Percentiles rank a stretch among this genome's conserved stretches.
Conservation (phyloP, 2,329 filamentous ascomycete species). For the Verticillium dahliae region DNA sequence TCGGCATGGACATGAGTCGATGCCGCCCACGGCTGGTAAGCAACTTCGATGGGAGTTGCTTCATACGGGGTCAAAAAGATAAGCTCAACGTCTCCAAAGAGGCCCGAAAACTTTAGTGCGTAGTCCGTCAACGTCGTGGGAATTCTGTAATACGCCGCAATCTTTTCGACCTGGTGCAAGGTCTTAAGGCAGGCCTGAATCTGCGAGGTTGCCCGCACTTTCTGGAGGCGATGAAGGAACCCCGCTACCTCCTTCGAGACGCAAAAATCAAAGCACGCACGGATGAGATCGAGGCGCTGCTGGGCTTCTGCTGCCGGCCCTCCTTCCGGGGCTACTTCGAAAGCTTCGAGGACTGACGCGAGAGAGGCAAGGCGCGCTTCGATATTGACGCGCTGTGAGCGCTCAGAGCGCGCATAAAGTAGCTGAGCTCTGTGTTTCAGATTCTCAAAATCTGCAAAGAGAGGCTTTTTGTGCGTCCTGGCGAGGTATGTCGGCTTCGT, state of each 20-base stretch:
- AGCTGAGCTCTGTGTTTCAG: constrained; percentile 8
- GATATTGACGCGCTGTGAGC: constrained; percentile 1
- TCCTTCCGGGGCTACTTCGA: not conserved
- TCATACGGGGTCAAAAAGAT: constrained; percentile 9
- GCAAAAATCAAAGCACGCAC: constrained; percentile 7
- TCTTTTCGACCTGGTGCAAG: constrained; percentile 10
- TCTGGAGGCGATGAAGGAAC: constrained; percentile 7
- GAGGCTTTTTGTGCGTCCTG: constrained; percentile 11
- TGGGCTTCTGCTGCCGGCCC: not conserved
- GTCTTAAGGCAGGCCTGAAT: constrained; percentile 12
- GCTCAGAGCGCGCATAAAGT: constrained; percentile 8
- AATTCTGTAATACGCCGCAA: constrained; percentile 11
- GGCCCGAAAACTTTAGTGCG: constrained; percentile 2
- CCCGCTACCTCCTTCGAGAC: constrained; percentile 1
- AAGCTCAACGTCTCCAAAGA: constrained; percentile 5
- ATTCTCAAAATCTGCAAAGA: constrained; percentile 9
- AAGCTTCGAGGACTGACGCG: constrained; percentile 4
- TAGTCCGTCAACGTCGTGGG: constrained; percentile 3
- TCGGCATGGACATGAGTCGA: constrained; percentile 12
- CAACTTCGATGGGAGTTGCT: constrained; percentile 6
- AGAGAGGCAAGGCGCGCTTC: constrained; percentile 4
- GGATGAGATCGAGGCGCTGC: constrained; percentile 4
- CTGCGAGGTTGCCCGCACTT: constrained; percentile 7
- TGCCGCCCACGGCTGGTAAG: constrained; percentile 11
- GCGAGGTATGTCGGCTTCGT: constrained; percentile 9